Conservation (phyloP, 169 alveolate species). For the Eimeria falciformis region DNA sequence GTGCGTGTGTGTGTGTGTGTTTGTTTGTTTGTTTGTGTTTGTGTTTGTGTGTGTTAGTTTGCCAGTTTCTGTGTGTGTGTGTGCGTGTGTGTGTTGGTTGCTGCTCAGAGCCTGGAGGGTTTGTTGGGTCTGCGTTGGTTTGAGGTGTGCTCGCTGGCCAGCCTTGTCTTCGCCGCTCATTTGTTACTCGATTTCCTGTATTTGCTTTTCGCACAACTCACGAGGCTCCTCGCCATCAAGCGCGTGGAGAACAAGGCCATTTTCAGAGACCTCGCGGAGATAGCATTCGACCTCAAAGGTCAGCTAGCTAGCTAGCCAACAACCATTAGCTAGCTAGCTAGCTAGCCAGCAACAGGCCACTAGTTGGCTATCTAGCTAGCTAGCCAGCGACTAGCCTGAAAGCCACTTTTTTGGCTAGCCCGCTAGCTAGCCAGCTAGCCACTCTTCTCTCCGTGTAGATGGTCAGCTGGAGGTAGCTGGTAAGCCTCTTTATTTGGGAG, state of each 20-base stretch:
- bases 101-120: conserved; percentile 11
- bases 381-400: neutral
- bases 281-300: conserved; percentile 6
- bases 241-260: conserved; percentile 41
- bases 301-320: neutral
- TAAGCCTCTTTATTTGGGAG: neutral
- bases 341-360: neutral
- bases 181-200: neutral
- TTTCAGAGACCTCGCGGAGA: conserved; percentile 54
- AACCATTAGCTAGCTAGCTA: neutral
- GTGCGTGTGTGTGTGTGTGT: neutral
- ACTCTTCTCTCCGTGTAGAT: neutral
- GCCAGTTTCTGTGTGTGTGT: neutral
- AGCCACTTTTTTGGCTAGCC: neutral
- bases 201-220: conserved; percentile 9
- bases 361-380: neutral
- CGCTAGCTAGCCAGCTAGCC: neutral
- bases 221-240: conserved; percentile 12
- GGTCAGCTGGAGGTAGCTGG: neutral
- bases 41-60: neutral
- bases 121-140: conserved; percentile 19
- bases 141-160: neutral
- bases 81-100: neutral
- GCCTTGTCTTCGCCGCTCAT: neutral
- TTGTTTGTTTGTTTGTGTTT: neutral